Conservation (phyloP, 2,329 filamentous ascomycete genomes). For the Colletotrichum melonis region DNA sequence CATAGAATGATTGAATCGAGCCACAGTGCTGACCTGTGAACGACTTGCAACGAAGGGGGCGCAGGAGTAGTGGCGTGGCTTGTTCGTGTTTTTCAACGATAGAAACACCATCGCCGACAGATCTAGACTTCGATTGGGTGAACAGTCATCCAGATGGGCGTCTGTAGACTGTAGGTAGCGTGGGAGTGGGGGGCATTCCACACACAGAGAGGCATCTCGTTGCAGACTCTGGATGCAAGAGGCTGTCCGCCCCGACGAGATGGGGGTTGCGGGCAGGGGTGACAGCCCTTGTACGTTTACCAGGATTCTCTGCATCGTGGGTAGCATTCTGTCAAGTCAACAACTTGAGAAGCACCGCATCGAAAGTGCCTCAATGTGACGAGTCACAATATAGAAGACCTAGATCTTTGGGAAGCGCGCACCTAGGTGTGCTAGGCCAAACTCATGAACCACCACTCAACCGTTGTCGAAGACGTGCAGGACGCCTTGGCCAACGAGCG, state of each 20-base stretch:
- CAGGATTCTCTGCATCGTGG: constrained; percentile 4
- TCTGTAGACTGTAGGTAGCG: background rate
- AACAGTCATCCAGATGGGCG: background rate
- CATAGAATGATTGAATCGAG: background rate
- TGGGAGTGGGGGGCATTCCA: constrained; percentile 24
- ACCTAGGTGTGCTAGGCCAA: background rate
- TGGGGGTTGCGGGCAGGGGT: background rate
- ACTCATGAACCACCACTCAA: background rate
- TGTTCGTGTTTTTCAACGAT: constrained; percentile 4
- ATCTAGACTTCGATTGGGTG: constrained; percentile 9
- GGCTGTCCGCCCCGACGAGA: constrained; percentile 8
- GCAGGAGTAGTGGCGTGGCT: constrained; percentile 1
- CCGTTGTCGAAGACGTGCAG: background rate
- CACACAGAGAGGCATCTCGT: background rate
- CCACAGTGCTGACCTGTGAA: background rate
- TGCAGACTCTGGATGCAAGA: constrained; percentile 18
- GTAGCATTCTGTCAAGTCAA: background rate
- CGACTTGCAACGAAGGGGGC: background rate
- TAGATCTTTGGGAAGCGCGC: constrained; percentile 2
- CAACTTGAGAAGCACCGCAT: constrained; percentile 8
- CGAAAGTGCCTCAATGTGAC: constrained; percentile 27
- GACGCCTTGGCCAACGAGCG: background rate
- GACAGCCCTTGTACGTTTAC: constrained; percentile 6
- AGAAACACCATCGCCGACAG: background rate
- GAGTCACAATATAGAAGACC: constrained; percentile 17